Percentiles rank a stretch among this genome's conserved stretches.
Evolutionary conservation across 768 basidiomycete genomes (phyloP).

Genomic region (Hebeloma cylindrosporum): DNA sequence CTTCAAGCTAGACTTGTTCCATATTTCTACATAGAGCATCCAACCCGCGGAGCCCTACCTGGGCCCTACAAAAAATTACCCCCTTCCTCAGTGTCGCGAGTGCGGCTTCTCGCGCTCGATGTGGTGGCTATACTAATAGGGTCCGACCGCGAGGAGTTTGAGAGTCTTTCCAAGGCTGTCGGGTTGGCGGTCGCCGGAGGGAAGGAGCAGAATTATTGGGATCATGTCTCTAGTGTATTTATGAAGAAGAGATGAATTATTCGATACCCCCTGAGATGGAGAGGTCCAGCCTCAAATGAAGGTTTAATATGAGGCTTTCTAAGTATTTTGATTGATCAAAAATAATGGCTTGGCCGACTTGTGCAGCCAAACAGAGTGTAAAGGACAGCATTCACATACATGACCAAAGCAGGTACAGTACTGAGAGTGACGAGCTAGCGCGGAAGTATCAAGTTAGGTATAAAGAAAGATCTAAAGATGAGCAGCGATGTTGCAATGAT

Average conservation of each 20-base stretch:
- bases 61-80: constrained; percentile 83
- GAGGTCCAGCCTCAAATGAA: neutral
- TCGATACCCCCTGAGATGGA: constrained; percentile 6
- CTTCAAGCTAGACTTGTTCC: constrained; percentile 67
- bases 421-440: constrained; percentile 28
- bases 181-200: constrained; percentile 38
- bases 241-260: constrained; percentile 15
- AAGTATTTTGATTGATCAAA: constrained; percentile 8
- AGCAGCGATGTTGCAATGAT: constrained; percentile 18
- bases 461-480: constrained; percentile 16
- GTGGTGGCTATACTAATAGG: constrained; percentile 43
- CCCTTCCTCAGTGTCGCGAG: constrained; percentile 23
- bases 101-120: constrained; percentile 65
- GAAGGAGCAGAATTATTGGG: constrained; percentile 42
- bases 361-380: constrained; percentile 9
- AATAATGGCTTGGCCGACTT: constrained; percentile 17
- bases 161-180: constrained; percentile 30
- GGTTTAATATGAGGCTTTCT: constrained; percentile 4
- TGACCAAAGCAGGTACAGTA: constrained; percentile 35
- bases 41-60: constrained; percentile 65
- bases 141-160: constrained; percentile 13
- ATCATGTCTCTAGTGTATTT: constrained; percentile 20
- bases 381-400: constrained; percentile 26
- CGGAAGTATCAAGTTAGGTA: constrained; percentile 19
- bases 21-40: constrained; percentile 78